Percentiles rank a stretch among this genome's conserved stretches.
phyloP scores from a whole-genome alignment of 192 early-diverging fungal genomes.

The Irineochytrium annulatum region DNA sequence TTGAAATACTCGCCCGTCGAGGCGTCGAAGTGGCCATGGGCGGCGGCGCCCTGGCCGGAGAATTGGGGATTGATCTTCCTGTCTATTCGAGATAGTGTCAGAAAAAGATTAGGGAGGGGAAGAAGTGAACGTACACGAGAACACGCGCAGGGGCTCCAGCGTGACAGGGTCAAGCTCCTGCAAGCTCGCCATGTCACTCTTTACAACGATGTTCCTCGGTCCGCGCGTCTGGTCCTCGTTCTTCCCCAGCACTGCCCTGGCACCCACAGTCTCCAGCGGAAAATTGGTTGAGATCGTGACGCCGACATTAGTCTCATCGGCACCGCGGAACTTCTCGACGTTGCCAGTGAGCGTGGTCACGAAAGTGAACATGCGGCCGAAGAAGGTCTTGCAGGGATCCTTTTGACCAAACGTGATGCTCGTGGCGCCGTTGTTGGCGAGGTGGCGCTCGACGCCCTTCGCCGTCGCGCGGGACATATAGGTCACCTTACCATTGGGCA shows the following conservation, averaged over 20 bases:
- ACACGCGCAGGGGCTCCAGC: constrained; percentile 27
- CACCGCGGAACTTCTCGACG: neutral
- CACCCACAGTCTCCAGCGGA: neutral
- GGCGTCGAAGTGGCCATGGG: constrained; percentile 68
- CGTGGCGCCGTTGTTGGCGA: neutral
- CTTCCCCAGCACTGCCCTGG: too few relatives aligned
- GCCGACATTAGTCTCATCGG: neutral
- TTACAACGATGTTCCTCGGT: constrained; percentile 33
- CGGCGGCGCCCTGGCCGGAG: constrained; percentile 58
- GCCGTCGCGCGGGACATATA: neutral
- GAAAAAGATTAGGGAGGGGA: too few relatives aligned
- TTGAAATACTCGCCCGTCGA: constrained; percentile 73
- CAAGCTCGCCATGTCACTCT: constrained; percentile 38
- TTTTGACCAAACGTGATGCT: constrained; percentile 28
- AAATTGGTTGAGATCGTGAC: constrained; percentile 13
- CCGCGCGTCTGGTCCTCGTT: neutral
- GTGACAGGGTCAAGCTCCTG: constrained; percentile 42
- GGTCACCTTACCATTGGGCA: neutral
- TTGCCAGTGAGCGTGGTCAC: neutral
- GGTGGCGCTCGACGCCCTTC: neutral
- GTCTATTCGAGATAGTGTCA: constrained; percentile 2
- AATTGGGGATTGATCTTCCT: constrained; percentile 59
- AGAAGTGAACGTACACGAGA: constrained; percentile 3
- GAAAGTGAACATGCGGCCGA: constrained; percentile 37
- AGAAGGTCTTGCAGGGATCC: constrained; percentile 39